Evolutionary conservation across 352 stramenopile species (phyloP).

Genomic region (Halophytophthora polymorphica): DNA sequence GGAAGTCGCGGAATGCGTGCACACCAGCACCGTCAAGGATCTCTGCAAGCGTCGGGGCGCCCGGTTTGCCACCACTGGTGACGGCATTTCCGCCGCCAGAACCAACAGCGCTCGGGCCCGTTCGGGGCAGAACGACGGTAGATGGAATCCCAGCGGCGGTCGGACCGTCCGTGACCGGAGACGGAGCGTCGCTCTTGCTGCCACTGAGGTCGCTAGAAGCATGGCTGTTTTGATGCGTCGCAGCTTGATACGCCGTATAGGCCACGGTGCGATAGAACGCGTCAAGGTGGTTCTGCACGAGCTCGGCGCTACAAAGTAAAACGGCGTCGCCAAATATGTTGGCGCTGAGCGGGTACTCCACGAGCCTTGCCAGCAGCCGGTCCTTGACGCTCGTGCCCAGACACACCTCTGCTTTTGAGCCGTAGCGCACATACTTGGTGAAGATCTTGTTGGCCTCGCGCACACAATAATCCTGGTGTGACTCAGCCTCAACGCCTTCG

Average conservation of each 20-base stretch:
- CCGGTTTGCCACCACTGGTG: constrained; percentile 4
- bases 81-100: not conserved
- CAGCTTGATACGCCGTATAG: constrained; percentile 43
- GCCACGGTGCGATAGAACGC: constrained; percentile 45
- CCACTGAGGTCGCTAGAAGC: constrained; percentile 5
- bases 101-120: constrained; percentile 1
- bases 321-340: constrained; percentile 64
- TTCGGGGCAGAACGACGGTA: constrained; percentile 2
- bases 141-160: not conserved
- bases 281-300: constrained; percentile 63
- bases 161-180: not conserved
- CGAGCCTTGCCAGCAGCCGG: constrained; percentile 36
- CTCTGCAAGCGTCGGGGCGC: constrained; percentile 17
- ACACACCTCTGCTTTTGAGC: constrained; percentile 68
- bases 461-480: constrained; percentile 55
- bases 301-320: constrained; percentile 51
- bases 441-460: constrained; percentile 72
- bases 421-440: constrained; percentile 73
- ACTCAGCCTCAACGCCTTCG: constrained; percentile 9
- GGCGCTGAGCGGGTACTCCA: constrained; percentile 39
- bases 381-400: constrained; percentile 41
- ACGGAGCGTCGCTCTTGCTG: constrained; percentile 11
- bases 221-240: constrained; percentile 10
- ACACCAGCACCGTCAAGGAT: constrained; percentile 55
- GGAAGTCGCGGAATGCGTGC: constrained; percentile 54